Conservation (phyloP, 1,284 basidiomycete species). For the Apiotrichum mycotoxinovorans region DNA sequence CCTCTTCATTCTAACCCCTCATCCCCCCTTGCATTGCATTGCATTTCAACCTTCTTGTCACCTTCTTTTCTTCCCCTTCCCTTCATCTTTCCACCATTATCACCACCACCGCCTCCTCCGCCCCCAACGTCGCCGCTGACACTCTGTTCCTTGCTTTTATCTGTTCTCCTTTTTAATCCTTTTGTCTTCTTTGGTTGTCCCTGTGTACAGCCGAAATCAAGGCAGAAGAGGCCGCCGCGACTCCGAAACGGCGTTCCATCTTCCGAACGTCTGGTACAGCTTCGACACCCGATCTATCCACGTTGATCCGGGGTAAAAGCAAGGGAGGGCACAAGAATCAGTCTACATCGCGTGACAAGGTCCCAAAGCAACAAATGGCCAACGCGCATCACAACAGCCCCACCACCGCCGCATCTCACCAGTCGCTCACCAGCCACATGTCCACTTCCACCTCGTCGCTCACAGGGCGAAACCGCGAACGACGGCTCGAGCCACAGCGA, state of each 20-base stretch:
- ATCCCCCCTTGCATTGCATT: background rate
- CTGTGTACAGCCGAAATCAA: constrained; percentile 28
- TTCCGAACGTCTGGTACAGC: constrained; percentile 82
- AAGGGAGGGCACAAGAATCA: constrained; percentile 43
- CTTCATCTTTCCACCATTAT: background rate
- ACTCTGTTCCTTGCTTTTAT: no score
- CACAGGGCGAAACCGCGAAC: background rate
- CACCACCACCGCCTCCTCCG: background rate
- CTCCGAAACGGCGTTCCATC: constrained; percentile 67
- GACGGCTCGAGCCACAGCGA: background rate
- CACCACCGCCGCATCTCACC: background rate
- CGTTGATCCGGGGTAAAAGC: constrained; percentile 67
- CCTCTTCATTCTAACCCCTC: background rate
- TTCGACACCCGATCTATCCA: constrained; percentile 81
- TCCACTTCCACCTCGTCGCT: background rate
- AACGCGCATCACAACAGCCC: background rate
- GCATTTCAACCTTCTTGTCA: background rate
- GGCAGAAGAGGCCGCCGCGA: constrained; percentile 21
- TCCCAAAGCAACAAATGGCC: background rate
- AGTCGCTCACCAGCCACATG: constrained; percentile 3
- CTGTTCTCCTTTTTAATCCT: background rate
- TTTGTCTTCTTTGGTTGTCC: background rate
- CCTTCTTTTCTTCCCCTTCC: background rate
- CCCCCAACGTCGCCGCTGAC: background rate
- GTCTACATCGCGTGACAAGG: background rate